Evolutionary conservation across 179 eudicot species (phyloP).

Genomic region (Silene coronaria): DNA sequence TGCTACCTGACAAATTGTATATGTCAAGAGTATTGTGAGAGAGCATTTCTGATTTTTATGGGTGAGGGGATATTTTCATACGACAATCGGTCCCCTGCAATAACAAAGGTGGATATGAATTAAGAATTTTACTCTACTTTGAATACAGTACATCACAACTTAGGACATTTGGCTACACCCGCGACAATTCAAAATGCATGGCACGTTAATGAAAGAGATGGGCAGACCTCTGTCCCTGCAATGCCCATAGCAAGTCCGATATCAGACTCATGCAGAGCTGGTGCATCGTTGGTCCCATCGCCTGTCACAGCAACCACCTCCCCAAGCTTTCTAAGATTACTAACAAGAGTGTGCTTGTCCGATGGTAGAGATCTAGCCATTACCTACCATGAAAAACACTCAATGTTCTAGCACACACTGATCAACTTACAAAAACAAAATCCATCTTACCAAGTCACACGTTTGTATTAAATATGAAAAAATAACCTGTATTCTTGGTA

Average conservation of each 20-base stretch:
- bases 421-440: not conserved
- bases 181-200: not conserved
- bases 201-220: not conserved
- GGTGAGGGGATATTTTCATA: not conserved
- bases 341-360: conserved; percentile 71
- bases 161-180: not conserved
- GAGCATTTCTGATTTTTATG: not conserved
- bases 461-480: not conserved
- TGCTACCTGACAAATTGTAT: conserved; percentile 54
- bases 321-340: conserved; percentile 39
- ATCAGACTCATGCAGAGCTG: conserved; percentile 87
- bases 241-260: conserved; percentile 99
- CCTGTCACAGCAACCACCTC: conserved; percentile 96
- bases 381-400: conserved; percentile 39
- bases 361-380: conserved; percentile 92
- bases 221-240: conserved; percentile 90
- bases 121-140: not conserved
- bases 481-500: conserved; percentile 69
- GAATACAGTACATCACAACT: not conserved
- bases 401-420: not conserved
- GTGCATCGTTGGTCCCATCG: conserved; percentile 98
- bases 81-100: not conserved
- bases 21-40: not conserved
- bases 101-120: not conserved
- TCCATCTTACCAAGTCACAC: not conserved